A percentile compares a stretch with the other conserved stretches of the same genome.
phyloP scores from a whole-genome alignment of 176 grass and related monocot genomes.

The Thinopyrum elongatum region DNA sequence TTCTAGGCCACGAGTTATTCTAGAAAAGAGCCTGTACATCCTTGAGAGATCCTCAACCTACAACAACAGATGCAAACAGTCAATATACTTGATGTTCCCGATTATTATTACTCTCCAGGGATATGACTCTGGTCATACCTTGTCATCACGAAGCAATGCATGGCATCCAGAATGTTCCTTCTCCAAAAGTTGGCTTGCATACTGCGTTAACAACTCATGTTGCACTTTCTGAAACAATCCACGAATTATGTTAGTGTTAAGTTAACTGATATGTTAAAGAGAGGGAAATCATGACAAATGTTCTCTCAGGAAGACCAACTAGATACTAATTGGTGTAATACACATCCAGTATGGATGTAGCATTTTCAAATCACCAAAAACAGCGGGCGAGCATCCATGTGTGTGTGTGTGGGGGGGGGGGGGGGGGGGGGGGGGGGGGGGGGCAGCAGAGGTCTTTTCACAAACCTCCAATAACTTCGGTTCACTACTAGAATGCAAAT shows the following conservation, averaged over 20 bases:
- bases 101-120: background rate
- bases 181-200: constrained; percentile 79
- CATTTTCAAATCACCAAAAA: background rate
- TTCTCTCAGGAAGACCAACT: constrained; percentile 14
- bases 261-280: background rate
- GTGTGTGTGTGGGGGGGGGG: background rate
- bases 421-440: background rate
- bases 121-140: constrained; percentile 39
- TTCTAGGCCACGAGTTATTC: constrained; percentile 73
- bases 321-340: background rate
- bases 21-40: constrained; percentile 92
- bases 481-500: constrained; percentile 89
- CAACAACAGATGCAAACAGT: constrained; percentile 6
- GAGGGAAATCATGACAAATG: background rate
- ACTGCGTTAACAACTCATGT: constrained; percentile 71
- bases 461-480: constrained; percentile 86
- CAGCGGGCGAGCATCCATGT: too few relatives aligned
- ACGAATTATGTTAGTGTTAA: background rate
- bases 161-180: constrained; percentile 93
- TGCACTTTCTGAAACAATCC: constrained; percentile 72
- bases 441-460: background rate
- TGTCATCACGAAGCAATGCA: constrained; percentile 77
- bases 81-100: background rate
- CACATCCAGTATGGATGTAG: background rate
- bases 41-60: constrained; percentile 89